A percentile compares a stretch with the other conserved stretches of the same genome.
phyloP scores from a whole-genome alignment of 257 asterid genomes.

The Solanum paucissectum region DNA sequence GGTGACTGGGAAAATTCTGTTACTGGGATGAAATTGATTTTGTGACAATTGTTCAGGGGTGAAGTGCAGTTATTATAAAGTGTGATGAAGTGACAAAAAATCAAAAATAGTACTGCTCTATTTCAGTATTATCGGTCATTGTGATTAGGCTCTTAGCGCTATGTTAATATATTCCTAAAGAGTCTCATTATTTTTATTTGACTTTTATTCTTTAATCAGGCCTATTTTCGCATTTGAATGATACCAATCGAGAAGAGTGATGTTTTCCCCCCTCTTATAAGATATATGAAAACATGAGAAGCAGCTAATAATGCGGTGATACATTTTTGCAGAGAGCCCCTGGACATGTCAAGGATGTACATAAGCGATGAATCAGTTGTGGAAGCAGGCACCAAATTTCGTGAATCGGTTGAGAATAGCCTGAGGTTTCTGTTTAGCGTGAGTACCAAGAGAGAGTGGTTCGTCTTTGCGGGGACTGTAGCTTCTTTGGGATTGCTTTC shows the following conservation, averaged over 20 bases:
- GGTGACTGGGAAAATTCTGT: not conserved
- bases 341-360: slow-evolving; percentile 35
- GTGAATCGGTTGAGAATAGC: slow-evolving; percentile 17
- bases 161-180: not conserved
- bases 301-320: not conserved
- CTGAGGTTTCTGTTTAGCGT: slow-evolving; percentile 32
- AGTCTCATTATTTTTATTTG: too few relatives aligned
- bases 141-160: not conserved
- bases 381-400: slow-evolving; percentile 18
- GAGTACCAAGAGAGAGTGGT: slow-evolving; percentile 39
- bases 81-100: too few relatives aligned
- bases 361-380: slow-evolving; percentile 29
- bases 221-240: not conserved
- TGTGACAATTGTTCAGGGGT: not conserved
- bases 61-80: not conserved
- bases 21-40: not conserved
- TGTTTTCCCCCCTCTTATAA: not conserved
- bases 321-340: slow-evolving; percentile 32
- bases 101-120: not conserved
- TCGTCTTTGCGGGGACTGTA: slow-evolving; percentile 27
- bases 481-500: slow-evolving; percentile 22
- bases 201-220: too few relatives aligned
- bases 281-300: not conserved
- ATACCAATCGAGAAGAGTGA: not conserved
- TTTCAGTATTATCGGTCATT: not conserved